These are phyloP conservation scores for Amyloporia xantha DNA, from an alignment of 768 basidiomycete species.

Conservation along the genomic window DNA sequence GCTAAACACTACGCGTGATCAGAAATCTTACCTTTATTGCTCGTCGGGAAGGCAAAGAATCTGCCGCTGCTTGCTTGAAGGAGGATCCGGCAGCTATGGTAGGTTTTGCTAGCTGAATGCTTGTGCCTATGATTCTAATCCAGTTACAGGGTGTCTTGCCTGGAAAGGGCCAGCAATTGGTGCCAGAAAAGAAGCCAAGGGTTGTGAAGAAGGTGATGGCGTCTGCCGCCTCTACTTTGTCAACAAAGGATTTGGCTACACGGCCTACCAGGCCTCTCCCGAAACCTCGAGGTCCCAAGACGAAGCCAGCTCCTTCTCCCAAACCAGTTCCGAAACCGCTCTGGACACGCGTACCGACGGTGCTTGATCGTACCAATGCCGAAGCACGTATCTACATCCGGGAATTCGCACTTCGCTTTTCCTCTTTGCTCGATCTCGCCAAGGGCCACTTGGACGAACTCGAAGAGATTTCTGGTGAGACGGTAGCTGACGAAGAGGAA, in stretches of 20 bases:
- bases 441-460: constrained; percentile 54
- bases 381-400: constrained; percentile 64
- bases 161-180: constrained; percentile 19
- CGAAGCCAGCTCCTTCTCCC: constrained; percentile 16
- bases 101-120: constrained; percentile 5
- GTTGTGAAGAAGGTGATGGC: constrained; percentile 9
- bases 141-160: constrained; percentile 20
- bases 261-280: not conserved
- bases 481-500: constrained; percentile 31
- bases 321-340: constrained; percentile 37
- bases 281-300: constrained; percentile 11
- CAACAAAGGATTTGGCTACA: not conserved
- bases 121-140: constrained; percentile 6
- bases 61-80: constrained; percentile 32
- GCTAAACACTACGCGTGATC: not conserved
- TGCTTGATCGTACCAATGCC: constrained; percentile 37
- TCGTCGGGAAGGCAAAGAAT: constrained; percentile 31
- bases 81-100: constrained; percentile 28
- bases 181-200: constrained; percentile 10
- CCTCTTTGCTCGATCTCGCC: constrained; percentile 42
- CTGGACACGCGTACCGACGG: constrained; percentile 45
- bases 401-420: constrained; percentile 68
- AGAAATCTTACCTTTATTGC: constrained; percentile 35
- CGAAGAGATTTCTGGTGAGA: constrained; percentile 35
- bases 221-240: constrained; percentile 5